Base-by-base conservation (phyloP, 768 basidiomycete species). In the Dentipellis fragilis region DNA sequence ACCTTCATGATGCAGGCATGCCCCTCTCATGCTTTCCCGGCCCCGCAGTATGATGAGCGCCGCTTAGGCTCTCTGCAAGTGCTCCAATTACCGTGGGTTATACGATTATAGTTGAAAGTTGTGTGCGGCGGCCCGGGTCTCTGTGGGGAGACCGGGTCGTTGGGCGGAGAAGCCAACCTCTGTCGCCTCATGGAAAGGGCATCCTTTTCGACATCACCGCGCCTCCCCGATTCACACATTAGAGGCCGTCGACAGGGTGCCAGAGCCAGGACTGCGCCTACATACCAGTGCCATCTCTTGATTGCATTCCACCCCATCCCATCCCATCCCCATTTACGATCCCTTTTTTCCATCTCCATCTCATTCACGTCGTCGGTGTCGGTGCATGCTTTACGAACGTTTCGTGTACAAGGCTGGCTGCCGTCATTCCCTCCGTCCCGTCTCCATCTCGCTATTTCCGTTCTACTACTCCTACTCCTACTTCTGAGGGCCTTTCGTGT, bases 21-120 rank as follows among this genome's bases (percentile, higher is more conserved):
- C 29, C 6, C 29, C 29, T 29, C 29, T 29, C 29, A 42, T 7
- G 49, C 51, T 55, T 54, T n/a, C 52, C 40, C n/a, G 14, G 8
- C 8, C 6, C 54, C 35, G 22, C 57, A 62, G 61, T 48, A 62
- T 62, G 61, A 62, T 62, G 61, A 62, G 46, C 34, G 61, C 61
- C 17, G 48, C 59, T 38, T 62, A 51, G 55, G 16, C 5, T 23
- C 35, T 40, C 19, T 42, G 50, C 37, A 29, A 39, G 51, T 55
- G 51, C 46, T 37, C 14, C 51, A 17, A 37, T 22, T 37, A 22
- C 23, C 42, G 37, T 45, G 57, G 54, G 40, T 53, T 60, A 60
- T 60, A 58, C 42, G 59, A 60, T 58, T 58, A 58, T 58, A 60
- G 47, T 58, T 55, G 12, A 21, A 11, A 21, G 48, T 23, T 17